phyloP scores from a whole-genome alignment of 2,329 filamentous ascomycete species.

The Didymella segeticola region DNA sequence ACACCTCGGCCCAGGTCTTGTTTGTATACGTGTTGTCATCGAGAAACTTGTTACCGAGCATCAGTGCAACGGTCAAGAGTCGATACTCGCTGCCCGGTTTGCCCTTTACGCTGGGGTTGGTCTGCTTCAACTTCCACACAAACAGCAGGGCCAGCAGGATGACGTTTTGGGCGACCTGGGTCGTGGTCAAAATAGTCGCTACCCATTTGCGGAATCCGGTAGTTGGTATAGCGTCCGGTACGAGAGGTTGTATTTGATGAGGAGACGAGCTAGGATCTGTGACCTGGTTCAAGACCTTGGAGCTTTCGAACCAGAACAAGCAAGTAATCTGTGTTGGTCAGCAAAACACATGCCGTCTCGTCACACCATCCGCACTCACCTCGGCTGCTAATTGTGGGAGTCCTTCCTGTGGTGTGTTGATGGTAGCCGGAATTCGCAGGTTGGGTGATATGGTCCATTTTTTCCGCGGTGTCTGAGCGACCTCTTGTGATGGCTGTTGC shows the following conservation, averaged over 20 bases:
- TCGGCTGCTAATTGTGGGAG: slow-evolving; percentile 51
- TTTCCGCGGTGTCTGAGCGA: slow-evolving; percentile 35
- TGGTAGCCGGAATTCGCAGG: slow-evolving; percentile 45
- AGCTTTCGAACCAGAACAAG: slow-evolving; percentile 96
- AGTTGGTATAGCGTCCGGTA: slow-evolving; percentile 75
- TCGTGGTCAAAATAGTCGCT: slow-evolving; percentile 85
- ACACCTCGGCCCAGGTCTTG: slow-evolving; percentile 99
- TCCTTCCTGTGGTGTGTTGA: slow-evolving; percentile 49
- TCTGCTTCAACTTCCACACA: slow-evolving; percentile 89
- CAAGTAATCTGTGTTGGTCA: slow-evolving; percentile 76
- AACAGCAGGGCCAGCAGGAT: slow-evolving; percentile 89
- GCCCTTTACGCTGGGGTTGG: slow-evolving; percentile 87
- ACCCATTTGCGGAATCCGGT: slow-evolving; percentile 93
- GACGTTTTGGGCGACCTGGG: slow-evolving; percentile 95
- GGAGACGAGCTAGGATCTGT: slow-evolving; percentile 63
- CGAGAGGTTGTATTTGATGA: slow-evolving; percentile 62
- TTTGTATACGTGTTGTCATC: slow-evolving; percentile 99
- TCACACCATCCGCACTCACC: slow-evolving; percentile 28
- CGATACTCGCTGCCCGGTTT: slow-evolving; percentile 93
- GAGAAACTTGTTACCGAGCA: slow-evolving; percentile 98
- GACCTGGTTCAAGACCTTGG: slow-evolving; percentile 76
- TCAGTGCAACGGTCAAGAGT: slow-evolving; percentile 89
- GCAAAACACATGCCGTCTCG: slow-evolving; percentile 9
- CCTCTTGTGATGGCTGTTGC: slow-evolving; percentile 30
- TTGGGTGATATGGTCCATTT: slow-evolving; percentile 46